Conservation (phyloP, 495 filamentous ascomycete genomes). For the Bacidia gigantensis region DNA sequence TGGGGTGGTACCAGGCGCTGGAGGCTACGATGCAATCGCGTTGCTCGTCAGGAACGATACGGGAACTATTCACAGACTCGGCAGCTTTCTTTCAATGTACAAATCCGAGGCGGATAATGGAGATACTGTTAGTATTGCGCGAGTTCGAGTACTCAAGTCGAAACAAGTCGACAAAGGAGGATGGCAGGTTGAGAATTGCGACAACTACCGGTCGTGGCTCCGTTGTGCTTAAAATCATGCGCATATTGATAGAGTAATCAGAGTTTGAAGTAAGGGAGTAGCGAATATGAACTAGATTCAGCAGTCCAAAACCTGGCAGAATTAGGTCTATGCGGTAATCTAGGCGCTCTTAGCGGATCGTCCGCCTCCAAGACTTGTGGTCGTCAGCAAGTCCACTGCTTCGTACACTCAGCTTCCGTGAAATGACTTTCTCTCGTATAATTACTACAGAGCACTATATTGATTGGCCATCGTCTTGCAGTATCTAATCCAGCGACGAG, state of each 20-base stretch:
- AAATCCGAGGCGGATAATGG: constrained; percentile 38
- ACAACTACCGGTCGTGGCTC: constrained; percentile 52
- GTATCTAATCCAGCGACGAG: no score
- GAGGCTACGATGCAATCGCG: constrained; percentile 84
- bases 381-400: background rate
- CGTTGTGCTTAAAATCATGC: no score
- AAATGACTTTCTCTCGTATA: background rate
- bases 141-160: constrained; percentile 63
- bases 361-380: background rate
- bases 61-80: constrained; percentile 48
- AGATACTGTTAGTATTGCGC: constrained; percentile 41
- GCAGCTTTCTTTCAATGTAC: constrained; percentile 50
- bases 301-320: no score
- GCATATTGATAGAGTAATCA: background rate
- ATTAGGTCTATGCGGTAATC: background rate
- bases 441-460: no score
- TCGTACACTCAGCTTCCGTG: no score
- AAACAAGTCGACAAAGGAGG: constrained; percentile 87
- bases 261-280: background rate
- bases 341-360: background rate
- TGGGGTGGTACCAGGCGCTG: constrained; percentile 87
- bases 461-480: no score
- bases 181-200: constrained; percentile 49
- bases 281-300: no score
- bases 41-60: constrained; percentile 64